Evolutionary conservation across 129 eudicot genomes (phyloP).

Genomic region (Flaveria trinervia): DNA sequence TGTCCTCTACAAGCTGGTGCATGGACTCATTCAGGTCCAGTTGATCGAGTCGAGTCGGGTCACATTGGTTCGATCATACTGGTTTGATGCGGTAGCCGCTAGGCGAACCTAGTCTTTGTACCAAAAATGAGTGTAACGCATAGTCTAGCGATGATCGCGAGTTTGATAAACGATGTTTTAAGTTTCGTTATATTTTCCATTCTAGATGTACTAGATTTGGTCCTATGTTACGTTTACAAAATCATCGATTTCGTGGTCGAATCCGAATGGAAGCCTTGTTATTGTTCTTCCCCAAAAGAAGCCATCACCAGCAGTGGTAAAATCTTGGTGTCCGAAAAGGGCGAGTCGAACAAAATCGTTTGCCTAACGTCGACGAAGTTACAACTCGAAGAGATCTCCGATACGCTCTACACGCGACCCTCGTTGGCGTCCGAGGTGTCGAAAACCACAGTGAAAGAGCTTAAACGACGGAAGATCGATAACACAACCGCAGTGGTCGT

Average conservation of each 20-base stretch:
- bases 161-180: constrained; percentile 50
- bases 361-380: constrained; percentile 64
- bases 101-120: too few species aligned
- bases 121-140: constrained; percentile 12
- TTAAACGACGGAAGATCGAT: constrained; percentile 42
- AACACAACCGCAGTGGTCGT: constrained; percentile 10
- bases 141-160: constrained; percentile 39
- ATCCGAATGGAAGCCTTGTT: constrained; percentile 93
- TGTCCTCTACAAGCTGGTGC: constrained; percentile 30
- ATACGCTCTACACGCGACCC: constrained; percentile 76
- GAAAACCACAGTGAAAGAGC: constrained; percentile 56
- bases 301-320: constrained; percentile 61
- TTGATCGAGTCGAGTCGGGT: background rate
- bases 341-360: constrained; percentile 67
- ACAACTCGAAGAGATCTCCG: constrained; percentile 85
- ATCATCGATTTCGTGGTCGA: constrained; percentile 66
- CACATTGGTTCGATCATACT: background rate
- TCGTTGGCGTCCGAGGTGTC: constrained; percentile 71
- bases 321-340: constrained; percentile 77
- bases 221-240: constrained; percentile 65
- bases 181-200: constrained; percentile 68
- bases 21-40: constrained; percentile 13
- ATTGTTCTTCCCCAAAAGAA: constrained; percentile 71
- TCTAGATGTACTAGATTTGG: constrained; percentile 63
- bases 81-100: too few species aligned